These are phyloP conservation scores for Kluyveromyces starmeri DNA, from an alignment of 805 yeast species.

Conservation along the genomic window DNA sequence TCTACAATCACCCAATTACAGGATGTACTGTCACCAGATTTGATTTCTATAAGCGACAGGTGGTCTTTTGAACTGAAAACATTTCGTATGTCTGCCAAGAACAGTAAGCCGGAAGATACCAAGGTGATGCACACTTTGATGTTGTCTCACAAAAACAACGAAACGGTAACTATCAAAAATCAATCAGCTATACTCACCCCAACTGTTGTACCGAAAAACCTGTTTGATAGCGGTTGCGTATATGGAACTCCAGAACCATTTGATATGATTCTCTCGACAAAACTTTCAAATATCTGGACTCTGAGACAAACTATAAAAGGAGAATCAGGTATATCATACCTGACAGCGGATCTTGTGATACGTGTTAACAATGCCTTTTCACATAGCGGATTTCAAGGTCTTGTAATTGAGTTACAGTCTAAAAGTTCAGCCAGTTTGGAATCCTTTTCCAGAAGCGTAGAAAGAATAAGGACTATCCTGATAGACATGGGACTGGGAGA, in stretches of 20 bases:
- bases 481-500: conserved; percentile 16
- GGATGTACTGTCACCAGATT: conserved; percentile 21
- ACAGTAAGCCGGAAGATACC: conserved; percentile 13
- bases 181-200: conserved; percentile 19
- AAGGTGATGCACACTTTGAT: conserved; percentile 23
- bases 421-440: conserved; percentile 9
- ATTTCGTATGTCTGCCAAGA: conserved; percentile 20
- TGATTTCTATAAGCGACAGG: conserved; percentile 17
- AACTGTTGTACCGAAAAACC: conserved; percentile 10
- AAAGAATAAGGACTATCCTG: conserved; percentile 12
- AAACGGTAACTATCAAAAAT: conserved; percentile 20
- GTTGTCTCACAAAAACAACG: conserved; percentile 18
- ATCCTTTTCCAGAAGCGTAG: conserved; percentile 13
- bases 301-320: conserved; percentile 27
- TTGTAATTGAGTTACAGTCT: conserved; percentile 19
- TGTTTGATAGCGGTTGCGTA: conserved; percentile 17
- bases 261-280: conserved; percentile 17
- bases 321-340: conserved; percentile 26
- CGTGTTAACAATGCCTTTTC: conserved; percentile 26
- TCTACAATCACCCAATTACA: conserved; percentile 23
- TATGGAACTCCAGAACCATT: conserved; percentile 20
- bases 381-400: conserved; percentile 27
- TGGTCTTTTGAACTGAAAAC: conserved; percentile 28
- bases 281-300: conserved; percentile 27
- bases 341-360: conserved; percentile 16